Evolutionary conservation across 2,329 filamentous ascomycete species (phyloP), one percentile per base, ranked within the genome.

Genomic region (Aureobasidium pullulans): DNA sequence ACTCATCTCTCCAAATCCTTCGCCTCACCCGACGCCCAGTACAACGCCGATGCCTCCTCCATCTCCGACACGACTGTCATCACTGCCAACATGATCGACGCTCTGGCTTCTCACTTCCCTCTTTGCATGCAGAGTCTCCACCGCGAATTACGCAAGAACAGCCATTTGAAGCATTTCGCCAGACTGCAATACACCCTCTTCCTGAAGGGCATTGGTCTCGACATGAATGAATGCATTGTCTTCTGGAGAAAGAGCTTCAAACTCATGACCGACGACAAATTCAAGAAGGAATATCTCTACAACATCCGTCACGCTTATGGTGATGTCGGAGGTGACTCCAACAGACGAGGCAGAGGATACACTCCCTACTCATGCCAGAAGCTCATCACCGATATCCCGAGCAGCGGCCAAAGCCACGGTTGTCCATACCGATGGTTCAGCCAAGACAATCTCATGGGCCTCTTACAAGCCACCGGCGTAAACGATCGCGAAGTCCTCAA

Each of bases 261-360:
- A 71, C 88, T 90, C 65, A 84, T 95, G 64, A 92, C 89, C 0
- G 94, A 97, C 68, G 70, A 54, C 57, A 87, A 87, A 37, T 99
- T 97, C 81, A 95, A 95, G 75, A 97, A 96, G 70, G 91, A 96
- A 71, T 97, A 99, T 76, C 84, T 89, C 46, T 99, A 99, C 81
- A 97, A 99, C 71, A 84, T 97, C 60, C 88, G 92, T n/a, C 93
- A 99, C 79, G 75, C 81, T 0, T 99, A 97, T 72, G 94, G 94
- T 65, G 93, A 97, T 68, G 94, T 97, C 0, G 94, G 94, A 58
- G 93, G 93, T 60, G 93, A 97, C 73, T 81, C 85, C 19, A 96
- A 96, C 70, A 84, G 93, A 34, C 84, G 93, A 57, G 88, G 91
- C 43, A 83, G 88, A 58, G 93, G 93, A 19, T 96, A 96, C 72